Conservation (phyloP, 495 filamentous ascomycete genomes). For the Lepraria neglecta region DNA sequence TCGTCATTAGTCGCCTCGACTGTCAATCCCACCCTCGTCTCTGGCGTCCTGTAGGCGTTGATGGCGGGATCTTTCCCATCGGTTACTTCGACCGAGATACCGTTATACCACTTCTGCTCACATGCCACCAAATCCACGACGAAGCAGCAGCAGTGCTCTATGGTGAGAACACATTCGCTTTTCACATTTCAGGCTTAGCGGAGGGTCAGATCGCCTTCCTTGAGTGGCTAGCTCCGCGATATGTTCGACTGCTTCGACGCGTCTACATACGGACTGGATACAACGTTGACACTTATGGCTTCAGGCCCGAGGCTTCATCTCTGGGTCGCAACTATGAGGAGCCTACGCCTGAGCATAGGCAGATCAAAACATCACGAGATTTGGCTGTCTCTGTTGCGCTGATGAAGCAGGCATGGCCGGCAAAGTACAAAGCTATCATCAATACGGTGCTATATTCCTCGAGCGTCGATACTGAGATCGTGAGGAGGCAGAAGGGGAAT, state of each 20-base stretch:
- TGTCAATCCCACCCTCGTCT: conserved; percentile 8
- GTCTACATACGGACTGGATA: conserved; percentile 6
- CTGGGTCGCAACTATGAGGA: too few species aligned
- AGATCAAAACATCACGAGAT: background rate
- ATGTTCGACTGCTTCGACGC: background rate
- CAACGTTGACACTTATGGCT: conserved; percentile 7
- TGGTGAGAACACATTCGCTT: conserved; percentile 43
- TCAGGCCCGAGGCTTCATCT: background rate
- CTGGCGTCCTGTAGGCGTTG: conserved; percentile 14
- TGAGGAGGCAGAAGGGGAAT: background rate
- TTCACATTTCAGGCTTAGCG: conserved; percentile 28
- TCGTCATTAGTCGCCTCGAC: background rate
- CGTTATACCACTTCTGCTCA: conserved; percentile 33
- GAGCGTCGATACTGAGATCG: background rate
- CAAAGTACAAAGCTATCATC: background rate
- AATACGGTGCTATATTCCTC: background rate
- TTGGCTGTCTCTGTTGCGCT: background rate
- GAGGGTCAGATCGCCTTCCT: conserved; percentile 10
- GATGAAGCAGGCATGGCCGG: conserved; percentile 11
- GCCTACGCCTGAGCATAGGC: background rate
- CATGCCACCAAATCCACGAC: conserved; percentile 35
- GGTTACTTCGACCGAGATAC: conserved; percentile 10
- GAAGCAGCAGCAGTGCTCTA: conserved; percentile 46
- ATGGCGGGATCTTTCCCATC: conserved; percentile 2
- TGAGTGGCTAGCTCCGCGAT: background rate